Conservation (phyloP, 2,329 filamentous ascomycete genomes). For the Talaromyces sp. region DNA sequence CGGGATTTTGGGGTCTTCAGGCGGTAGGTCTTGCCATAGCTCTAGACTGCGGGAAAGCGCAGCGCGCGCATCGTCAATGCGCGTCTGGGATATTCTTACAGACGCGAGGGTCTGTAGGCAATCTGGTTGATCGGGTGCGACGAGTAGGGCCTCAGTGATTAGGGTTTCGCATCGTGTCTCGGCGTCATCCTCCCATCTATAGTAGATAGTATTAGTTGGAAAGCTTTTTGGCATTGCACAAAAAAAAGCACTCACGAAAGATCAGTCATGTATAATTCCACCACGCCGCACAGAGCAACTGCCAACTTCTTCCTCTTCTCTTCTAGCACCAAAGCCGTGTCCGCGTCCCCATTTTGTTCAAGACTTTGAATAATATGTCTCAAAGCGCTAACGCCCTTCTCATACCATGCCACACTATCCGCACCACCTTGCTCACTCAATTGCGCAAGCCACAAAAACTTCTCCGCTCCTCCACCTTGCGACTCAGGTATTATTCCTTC, state of each 20-base stretch:
- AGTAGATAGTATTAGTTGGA: neutral
- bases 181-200: slow-evolving; percentile 76
- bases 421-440: slow-evolving; percentile 64
- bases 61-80: slow-evolving; percentile 72
- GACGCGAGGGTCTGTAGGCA: slow-evolving; percentile 95
- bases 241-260: slow-evolving; percentile 62
- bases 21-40: slow-evolving; percentile 75
- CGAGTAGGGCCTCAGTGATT: slow-evolving; percentile 83
- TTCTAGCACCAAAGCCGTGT: slow-evolving; percentile 47
- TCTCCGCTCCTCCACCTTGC: slow-evolving; percentile 80
- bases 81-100: slow-evolving; percentile 83
- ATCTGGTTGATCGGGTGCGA: slow-evolving; percentile 77
- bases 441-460: slow-evolving; percentile 93
- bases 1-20: slow-evolving; percentile 68
- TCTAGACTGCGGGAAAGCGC: slow-evolving; percentile 76
- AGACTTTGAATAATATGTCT: slow-evolving; percentile 66
- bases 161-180: slow-evolving; percentile 83
- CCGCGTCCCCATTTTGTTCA: slow-evolving; percentile 46
- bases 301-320: slow-evolving; percentile 80
- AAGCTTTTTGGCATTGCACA: neutral
- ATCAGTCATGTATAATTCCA: slow-evolving; percentile 99
- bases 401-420: slow-evolving; percentile 61
- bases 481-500: slow-evolving; percentile 68
- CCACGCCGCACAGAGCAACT: slow-evolving; percentile 87
- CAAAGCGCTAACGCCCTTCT: slow-evolving; percentile 66